Percentiles rank a stretch among this genome's conserved stretches.
phyloP scores from a whole-genome alignment of 1,139 yeast genomes.

The Chernovozyma aurita region DNA sequence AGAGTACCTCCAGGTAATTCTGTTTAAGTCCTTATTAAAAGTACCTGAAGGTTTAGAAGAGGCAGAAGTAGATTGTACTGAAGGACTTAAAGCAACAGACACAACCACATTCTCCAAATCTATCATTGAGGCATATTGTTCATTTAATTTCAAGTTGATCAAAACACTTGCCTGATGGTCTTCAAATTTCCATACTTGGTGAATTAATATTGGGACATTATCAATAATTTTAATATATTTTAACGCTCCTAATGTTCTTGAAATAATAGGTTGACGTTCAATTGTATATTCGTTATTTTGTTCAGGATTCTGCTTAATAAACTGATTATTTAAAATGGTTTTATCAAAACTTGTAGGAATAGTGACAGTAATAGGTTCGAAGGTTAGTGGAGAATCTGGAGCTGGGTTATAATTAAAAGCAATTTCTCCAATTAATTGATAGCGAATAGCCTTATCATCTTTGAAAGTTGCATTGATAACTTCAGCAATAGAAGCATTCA shows the following conservation, averaged over 20 bases:
- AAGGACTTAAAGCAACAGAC: constrained; percentile 51
- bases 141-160: constrained; percentile 61
- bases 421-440: constrained; percentile 73
- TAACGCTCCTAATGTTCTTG: constrained; percentile 69
- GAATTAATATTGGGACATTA: constrained; percentile 62
- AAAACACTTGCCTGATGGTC: constrained; percentile 80
- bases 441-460: constrained; percentile 55
- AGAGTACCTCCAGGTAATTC: constrained; percentile 79
- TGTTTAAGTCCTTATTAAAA: constrained; percentile 75
- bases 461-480: constrained; percentile 70
- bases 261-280: constrained; percentile 34
- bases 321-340: constrained; percentile 39
- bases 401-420: constrained; percentile 61
- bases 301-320: constrained; percentile 31
- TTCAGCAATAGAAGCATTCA: constrained; percentile 77
- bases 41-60: constrained; percentile 89
- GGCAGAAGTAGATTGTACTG: constrained; percentile 58
- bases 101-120: constrained; percentile 60
- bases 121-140: constrained; percentile 40
- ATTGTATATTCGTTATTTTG: constrained; percentile 23
- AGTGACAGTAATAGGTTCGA: constrained; percentile 18
- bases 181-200: constrained; percentile 89
- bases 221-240: constrained; percentile 53
- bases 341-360: constrained; percentile 33
- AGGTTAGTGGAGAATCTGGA: constrained; percentile 9